phyloP scores from a whole-genome alignment of 108 stramenopile species.

The Cyclotella choctawhatcheeana region DNA sequence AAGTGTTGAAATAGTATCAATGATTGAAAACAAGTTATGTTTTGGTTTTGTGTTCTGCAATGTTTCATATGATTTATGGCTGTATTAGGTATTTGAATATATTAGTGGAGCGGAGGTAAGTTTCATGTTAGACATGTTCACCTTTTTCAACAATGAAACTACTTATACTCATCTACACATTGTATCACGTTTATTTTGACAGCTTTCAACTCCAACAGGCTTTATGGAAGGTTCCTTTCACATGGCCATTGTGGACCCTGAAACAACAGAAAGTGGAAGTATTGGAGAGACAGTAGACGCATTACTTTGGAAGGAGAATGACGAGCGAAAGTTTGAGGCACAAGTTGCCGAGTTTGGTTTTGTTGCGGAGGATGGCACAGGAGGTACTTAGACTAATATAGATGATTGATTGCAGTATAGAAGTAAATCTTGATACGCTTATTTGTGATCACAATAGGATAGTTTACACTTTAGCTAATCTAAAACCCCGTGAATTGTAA shows the following conservation, averaged over 20 bases:
- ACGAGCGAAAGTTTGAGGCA: conserved; percentile 41
- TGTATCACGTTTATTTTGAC: too few species aligned
- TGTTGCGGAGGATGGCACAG: conserved; percentile 43
- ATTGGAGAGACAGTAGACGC: conserved; percentile 47
- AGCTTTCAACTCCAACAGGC: conserved; percentile 40
- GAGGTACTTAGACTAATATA: too few species aligned
- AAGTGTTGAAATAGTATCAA: neutral
- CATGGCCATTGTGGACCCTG: conserved; percentile 42
- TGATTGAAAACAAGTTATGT: too few species aligned
- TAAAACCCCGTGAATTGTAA: too few species aligned
- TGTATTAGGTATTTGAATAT: conserved; percentile 52
- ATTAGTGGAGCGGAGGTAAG: conserved; percentile 49
- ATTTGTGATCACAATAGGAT: too few species aligned
- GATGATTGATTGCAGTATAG: too few species aligned
- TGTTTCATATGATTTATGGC: neutral
- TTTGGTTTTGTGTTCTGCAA: neutral
- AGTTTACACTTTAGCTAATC: too few species aligned
- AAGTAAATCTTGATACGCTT: too few species aligned
- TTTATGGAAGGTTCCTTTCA: conserved; percentile 50
- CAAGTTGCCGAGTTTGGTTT: conserved; percentile 39
- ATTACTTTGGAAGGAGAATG: conserved; percentile 35
- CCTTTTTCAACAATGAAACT: neutral
- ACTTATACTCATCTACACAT: too few species aligned
- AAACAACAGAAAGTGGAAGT: conserved; percentile 34
- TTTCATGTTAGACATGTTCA: too few species aligned